These are phyloP conservation scores for Didymella segeticola DNA, from an alignment of 2,329 filamentous ascomycete genomes.

Conservation along the genomic window DNA sequence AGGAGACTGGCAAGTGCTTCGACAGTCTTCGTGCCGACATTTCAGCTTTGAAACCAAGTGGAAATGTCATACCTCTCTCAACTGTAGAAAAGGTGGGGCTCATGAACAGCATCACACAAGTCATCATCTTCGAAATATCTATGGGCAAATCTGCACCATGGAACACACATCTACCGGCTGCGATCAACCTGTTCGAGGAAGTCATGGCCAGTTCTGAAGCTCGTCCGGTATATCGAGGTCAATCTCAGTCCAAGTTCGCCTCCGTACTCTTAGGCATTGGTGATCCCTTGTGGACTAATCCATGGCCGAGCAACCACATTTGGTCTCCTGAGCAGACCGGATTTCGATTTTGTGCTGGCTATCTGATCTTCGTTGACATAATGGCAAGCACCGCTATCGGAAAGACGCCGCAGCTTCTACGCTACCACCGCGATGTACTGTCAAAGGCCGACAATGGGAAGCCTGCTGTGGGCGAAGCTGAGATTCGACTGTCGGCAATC, in stretches of 20 bases:
- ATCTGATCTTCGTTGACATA: conserved; percentile 25
- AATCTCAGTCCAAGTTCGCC: conserved; percentile 15
- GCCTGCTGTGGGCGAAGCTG: conserved; percentile 10
- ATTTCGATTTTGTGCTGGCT: conserved; percentile 22
- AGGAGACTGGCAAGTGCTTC: conserved; percentile 21
- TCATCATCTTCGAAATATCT: conserved; percentile 23
- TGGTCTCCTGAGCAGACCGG: conserved; percentile 20
- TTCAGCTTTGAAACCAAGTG: conserved; percentile 1
- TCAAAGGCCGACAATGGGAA: conserved; percentile 10
- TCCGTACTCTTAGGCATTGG: conserved; percentile 10
- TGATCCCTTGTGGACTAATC: conserved; percentile 18
- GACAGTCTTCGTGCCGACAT: conserved; percentile 18
- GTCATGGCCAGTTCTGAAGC: conserved; percentile 10
- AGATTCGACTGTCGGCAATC: conserved; percentile 21
- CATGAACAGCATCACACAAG: conserved; percentile 19
- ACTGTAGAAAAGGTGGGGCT: conserved; percentile 13
- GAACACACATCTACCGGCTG: conserved; percentile 21
- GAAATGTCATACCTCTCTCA: background rate
- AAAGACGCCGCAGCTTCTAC: conserved; percentile 11
- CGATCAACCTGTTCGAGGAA: conserved; percentile 20
- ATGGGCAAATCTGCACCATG: conserved; percentile 18
- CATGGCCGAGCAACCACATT: conserved; percentile 10
- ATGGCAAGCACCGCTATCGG: conserved; percentile 18
- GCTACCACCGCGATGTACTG: conserved; percentile 13
- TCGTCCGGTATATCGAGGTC: background rate